Conservation (phyloP, 225 moss, liverwort and hornwort genomes). For the Antitrichia curtipendula region DNA sequence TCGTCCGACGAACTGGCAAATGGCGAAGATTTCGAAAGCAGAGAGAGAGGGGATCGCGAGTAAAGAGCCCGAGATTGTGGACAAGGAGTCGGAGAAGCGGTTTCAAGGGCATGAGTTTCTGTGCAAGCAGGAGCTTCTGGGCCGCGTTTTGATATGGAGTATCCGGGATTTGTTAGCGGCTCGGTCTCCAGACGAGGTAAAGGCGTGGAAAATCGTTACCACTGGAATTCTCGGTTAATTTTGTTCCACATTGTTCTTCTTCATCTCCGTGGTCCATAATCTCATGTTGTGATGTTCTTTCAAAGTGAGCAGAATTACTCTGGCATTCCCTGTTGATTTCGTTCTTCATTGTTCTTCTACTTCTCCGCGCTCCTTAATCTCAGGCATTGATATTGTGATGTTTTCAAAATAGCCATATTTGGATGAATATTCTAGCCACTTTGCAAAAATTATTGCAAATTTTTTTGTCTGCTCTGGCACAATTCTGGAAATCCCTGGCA, state of each 20-base stretch:
- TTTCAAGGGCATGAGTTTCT: constrained; percentile 24
- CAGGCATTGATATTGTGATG: neutral
- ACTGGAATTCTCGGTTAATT: neutral
- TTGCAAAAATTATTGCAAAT: neutral
- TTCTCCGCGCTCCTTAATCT: neutral
- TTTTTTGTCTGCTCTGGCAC: neutral
- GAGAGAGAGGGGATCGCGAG: neutral
- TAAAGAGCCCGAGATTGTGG: constrained; percentile 18
- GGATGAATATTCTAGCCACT: neutral
- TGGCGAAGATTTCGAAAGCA: neutral
- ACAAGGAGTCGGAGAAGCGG: constrained; percentile 31
- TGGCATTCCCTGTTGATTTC: neutral
- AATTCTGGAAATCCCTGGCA: neutral
- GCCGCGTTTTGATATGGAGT: constrained; percentile 18
- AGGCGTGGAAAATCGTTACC: neutral
- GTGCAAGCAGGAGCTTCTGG: constrained; percentile 33
- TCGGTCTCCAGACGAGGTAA: constrained; percentile 26
- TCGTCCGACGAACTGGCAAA: constrained; percentile 17
- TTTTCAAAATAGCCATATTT: neutral
- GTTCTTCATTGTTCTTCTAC: neutral
- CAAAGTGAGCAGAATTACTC: neutral
- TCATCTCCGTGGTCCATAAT: neutral
- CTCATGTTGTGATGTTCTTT: neutral
- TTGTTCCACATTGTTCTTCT: neutral
- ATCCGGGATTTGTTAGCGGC: constrained; percentile 18